Evolutionary conservation across 306 rosid species (phyloP).

Genomic region (Castanea crenata): DNA sequence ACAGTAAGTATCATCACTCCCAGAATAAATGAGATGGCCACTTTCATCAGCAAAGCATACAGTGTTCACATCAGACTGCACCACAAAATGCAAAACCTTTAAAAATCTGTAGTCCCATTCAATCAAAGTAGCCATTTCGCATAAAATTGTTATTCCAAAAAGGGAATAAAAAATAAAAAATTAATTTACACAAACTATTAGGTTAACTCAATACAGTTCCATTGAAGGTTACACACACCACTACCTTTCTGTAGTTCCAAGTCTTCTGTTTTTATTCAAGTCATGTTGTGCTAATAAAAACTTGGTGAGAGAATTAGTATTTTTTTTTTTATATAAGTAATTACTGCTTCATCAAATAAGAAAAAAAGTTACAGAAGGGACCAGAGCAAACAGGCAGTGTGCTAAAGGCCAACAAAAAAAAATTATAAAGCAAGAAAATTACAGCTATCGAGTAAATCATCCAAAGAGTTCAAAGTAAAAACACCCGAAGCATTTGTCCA

Average conservation of each 20-base stretch:
- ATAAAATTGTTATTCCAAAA: not conserved
- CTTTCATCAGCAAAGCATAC: constrained; percentile 93
- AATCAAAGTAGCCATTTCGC: not conserved
- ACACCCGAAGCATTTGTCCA: no score
- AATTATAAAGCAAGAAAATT: no score
- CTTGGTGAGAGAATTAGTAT: not conserved
- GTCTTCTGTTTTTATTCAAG: not conserved
- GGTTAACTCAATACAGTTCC: not conserved
- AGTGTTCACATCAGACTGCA: constrained; percentile 92
- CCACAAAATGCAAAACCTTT: constrained; percentile 16
- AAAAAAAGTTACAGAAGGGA: no score
- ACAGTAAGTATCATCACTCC: constrained; percentile 87
- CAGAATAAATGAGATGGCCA: constrained; percentile 89
- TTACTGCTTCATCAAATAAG: no score
- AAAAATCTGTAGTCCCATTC: not conserved
- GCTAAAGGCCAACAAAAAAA: no score
- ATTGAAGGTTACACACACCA: not conserved
- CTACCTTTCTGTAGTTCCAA: not conserved
- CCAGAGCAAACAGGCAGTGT: no score
- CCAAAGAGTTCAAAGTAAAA: no score
- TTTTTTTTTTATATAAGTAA: not conserved
- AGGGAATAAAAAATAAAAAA: not conserved
- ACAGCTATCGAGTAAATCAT: no score
- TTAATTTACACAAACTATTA: not conserved
- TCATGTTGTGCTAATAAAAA: not conserved